Conservation (phyloP, 2,329 filamentous ascomycete species). For the Truncatella angustata region DNA sequence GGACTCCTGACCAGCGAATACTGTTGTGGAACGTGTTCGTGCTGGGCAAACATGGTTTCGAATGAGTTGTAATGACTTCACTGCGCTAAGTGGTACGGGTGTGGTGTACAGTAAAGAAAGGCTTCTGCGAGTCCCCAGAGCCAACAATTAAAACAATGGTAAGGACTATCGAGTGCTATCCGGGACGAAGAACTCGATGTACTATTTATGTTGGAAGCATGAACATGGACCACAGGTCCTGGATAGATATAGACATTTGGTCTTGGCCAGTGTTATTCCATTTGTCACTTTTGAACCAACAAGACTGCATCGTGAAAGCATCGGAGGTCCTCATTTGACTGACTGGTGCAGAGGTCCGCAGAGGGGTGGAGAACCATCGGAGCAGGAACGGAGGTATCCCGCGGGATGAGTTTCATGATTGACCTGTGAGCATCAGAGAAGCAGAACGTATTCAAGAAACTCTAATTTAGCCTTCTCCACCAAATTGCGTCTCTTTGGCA, state of each 20-base stretch:
- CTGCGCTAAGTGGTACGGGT: no score
- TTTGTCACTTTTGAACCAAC: no score
- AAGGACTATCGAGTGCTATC: no score
- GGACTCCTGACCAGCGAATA: slow-evolving; percentile 19
- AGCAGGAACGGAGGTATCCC: slow-evolving; percentile 17
- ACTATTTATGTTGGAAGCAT: no score
- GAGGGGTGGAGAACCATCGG: slow-evolving; percentile 12
- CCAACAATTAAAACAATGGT: no score
- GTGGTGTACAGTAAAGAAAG: background rate
- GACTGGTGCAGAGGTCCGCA: background rate
- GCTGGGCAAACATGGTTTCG: slow-evolving; percentile 17
- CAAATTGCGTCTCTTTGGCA: background rate
- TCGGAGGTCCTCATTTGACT: background rate
- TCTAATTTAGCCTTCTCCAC: background rate
- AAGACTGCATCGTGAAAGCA: background rate
- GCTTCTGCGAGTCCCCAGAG: no score
- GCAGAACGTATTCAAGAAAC: background rate
- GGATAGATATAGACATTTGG: no score
- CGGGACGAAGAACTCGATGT: no score
- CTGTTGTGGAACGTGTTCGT: slow-evolving; percentile 22
- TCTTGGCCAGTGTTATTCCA: no score
- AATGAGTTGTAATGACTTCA: background rate
- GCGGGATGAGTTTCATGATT: slow-evolving; percentile 13
- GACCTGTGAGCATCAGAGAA: background rate
- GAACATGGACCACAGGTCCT: no score